Conservation (phyloP, 805 yeast species). For the Candida wancherniae region DNA sequence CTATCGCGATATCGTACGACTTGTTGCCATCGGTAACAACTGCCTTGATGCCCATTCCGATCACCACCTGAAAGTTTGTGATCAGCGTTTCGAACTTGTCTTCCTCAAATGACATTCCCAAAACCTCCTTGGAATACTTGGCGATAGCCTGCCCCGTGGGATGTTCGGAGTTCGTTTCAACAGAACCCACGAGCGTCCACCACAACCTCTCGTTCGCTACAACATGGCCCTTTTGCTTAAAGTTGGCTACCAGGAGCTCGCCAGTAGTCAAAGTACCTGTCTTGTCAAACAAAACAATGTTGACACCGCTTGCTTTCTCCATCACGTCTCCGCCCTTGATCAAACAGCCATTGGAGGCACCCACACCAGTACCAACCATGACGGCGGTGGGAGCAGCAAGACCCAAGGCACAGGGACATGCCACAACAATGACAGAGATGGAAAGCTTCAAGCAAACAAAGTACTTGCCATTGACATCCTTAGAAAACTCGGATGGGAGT, state of each 20-base stretch:
- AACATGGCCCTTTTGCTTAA: conserved; percentile 7
- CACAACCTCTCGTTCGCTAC: conserved; percentile 23
- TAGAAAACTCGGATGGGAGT: conserved; percentile 46
- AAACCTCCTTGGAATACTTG: conserved; percentile 24
- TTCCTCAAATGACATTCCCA: conserved; percentile 30
- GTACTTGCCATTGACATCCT: conserved; percentile 48
- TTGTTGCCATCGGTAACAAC: conserved; percentile 16
- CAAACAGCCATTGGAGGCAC: conserved; percentile 82
- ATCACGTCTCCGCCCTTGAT: conserved; percentile 91
- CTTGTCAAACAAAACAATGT: conserved; percentile 79
- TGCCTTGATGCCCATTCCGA: conserved; percentile 47
- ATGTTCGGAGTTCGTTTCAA: conserved; percentile 77
- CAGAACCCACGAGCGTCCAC: conserved; percentile 53
- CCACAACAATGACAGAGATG: conserved; percentile 91
- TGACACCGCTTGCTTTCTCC: conserved; percentile 63
- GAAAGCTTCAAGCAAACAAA: conserved; percentile 72
- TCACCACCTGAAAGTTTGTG: conserved; percentile 30
- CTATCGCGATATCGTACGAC: conserved; percentile 32
- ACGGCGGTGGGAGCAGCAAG: conserved; percentile 98
- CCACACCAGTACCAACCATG: conserved; percentile 98
- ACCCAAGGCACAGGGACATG: conserved; percentile 98
- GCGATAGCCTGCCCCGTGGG: conserved; percentile 78
- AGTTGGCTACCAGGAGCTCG: conserved; percentile 45
- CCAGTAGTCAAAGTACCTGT: conserved; percentile 95
- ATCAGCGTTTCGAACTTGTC: conserved; percentile 25